Conservation (phyloP, 257 asterid species). For the Ehretia macrophylla region DNA sequence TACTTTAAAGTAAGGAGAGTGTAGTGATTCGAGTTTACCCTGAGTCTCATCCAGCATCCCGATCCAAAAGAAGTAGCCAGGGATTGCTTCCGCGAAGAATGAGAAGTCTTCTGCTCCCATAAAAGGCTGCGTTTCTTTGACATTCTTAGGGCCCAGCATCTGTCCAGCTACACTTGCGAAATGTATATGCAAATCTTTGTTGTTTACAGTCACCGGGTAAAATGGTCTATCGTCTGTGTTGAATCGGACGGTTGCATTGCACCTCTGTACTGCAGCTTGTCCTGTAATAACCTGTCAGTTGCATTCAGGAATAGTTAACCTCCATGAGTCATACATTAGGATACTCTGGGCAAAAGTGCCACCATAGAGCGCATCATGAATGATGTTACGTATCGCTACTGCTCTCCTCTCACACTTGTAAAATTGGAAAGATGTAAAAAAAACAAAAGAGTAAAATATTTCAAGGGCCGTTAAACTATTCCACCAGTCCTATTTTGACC, state of each 20-base stretch:
- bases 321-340: background rate
- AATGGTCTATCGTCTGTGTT: slow-evolving; percentile 31
- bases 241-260: slow-evolving; percentile 50
- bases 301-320: slow-evolving; percentile 3
- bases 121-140: slow-evolving; percentile 24
- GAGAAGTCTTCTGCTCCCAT: slow-evolving; percentile 73
- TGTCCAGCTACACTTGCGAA: slow-evolving; percentile 33
- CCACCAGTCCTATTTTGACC: too few species aligned
- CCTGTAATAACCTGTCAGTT: slow-evolving; percentile 40
- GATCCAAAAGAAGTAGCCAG: slow-evolving; percentile 48
- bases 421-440: background rate
- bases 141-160: slow-evolving; percentile 39
- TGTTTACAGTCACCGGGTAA: slow-evolving; percentile 51
- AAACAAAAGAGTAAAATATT: too few species aligned
- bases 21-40: slow-evolving; percentile 34
- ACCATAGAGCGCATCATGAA: background rate
- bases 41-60: slow-evolving; percentile 53
- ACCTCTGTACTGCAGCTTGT: slow-evolving; percentile 60
- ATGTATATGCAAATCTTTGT: slow-evolving; percentile 38
- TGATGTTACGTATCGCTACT: background rate
- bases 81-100: slow-evolving; percentile 50
- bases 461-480: too few species aligned
- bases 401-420: background rate
- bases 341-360: background rate
- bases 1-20: slow-evolving; percentile 44